A percentile compares a stretch with the other conserved stretches of the same genome.
Evolutionary conservation across 352 stramenopile species (phyloP).

Genomic region (Phytophthora palmivora): DNA sequence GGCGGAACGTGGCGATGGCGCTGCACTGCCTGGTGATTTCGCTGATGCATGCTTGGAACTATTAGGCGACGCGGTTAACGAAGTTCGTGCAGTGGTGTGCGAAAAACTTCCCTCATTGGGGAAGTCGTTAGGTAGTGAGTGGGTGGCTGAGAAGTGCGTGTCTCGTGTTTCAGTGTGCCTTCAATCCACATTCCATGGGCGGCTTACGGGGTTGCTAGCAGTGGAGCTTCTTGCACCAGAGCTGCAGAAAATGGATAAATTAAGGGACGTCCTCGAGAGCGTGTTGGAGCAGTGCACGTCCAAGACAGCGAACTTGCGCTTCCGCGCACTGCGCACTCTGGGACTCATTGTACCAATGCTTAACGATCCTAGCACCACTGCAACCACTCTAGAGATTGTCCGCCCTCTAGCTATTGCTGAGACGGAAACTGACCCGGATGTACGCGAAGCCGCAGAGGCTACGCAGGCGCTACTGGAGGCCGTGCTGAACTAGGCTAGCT

Average conservation of each 20-base stretch:
- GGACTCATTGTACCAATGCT: conserved; percentile 68
- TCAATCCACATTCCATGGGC: conserved; percentile 76
- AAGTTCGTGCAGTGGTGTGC: conserved; percentile 75
- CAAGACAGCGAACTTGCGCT: conserved; percentile 84
- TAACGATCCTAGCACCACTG: conserved; percentile 68
- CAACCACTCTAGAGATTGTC: conserved; percentile 82
- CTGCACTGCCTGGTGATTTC: conserved; percentile 68
- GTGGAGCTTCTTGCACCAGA: conserved; percentile 70
- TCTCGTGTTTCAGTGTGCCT: conserved; percentile 68
- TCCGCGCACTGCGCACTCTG: conserved; percentile 79
- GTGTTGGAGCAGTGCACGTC: conserved; percentile 83
- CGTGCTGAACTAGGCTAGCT: conserved; percentile 48
- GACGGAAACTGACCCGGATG: conserved; percentile 75
- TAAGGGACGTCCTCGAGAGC: conserved; percentile 65
- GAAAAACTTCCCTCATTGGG: conserved; percentile 69
- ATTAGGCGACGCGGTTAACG: conserved; percentile 69
- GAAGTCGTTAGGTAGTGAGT: conserved; percentile 78
- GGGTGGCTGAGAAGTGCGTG: conserved; percentile 75
- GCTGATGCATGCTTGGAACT: conserved; percentile 75
- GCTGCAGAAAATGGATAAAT: conserved; percentile 73
- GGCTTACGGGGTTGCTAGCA: conserved; percentile 71
- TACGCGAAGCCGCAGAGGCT: conserved; percentile 73
- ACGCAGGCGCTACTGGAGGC: conserved; percentile 63
- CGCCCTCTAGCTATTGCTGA: conserved; percentile 63
- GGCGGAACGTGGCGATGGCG: conserved; percentile 70